Evolutionary conservation across 2,329 filamentous ascomycete genomes (phyloP).

Genomic region (Fusarium illudens): DNA sequence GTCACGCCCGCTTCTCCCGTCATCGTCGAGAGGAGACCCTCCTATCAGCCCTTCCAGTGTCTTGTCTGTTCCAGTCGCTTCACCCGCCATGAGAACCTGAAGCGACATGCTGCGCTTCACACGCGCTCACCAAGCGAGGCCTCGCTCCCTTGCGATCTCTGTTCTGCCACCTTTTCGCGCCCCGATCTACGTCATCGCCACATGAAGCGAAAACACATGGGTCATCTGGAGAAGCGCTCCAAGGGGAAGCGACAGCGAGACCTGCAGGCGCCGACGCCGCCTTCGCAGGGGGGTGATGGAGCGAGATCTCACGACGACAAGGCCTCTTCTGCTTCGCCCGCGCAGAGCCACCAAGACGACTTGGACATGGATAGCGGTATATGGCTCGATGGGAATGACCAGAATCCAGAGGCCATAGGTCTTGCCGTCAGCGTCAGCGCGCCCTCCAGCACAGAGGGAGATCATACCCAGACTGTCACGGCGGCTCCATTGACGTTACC

Average conservation of each 20-base stretch:
- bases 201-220: slow-evolving; percentile 52
- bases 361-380: not conserved
- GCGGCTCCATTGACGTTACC: not conserved
- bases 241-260: not conserved
- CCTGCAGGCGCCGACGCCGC: slow-evolving; percentile 13
- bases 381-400: not conserved
- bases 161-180: slow-evolving; percentile 51
- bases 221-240: slow-evolving; percentile 8
- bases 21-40: not conserved
- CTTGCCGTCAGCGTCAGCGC: not conserved
- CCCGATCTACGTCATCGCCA: slow-evolving; percentile 51
- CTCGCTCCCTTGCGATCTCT: slow-evolving; percentile 48
- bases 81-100: slow-evolving; percentile 38
- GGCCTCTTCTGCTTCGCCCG: not conserved
- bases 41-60: slow-evolving; percentile 52
- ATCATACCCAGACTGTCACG: not conserved
- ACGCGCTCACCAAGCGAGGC: slow-evolving; percentile 43
- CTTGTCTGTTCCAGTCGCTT: slow-evolving; percentile 46
- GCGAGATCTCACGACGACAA: not conserved
- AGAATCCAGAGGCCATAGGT: not conserved
- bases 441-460: not conserved
- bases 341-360: not conserved
- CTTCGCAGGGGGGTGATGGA: not conserved
- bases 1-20: not conserved
- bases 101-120: slow-evolving; percentile 53